Evolutionary conservation across 305 asterid genomes (phyloP).

Genomic region (Fraxinus greggii): DNA sequence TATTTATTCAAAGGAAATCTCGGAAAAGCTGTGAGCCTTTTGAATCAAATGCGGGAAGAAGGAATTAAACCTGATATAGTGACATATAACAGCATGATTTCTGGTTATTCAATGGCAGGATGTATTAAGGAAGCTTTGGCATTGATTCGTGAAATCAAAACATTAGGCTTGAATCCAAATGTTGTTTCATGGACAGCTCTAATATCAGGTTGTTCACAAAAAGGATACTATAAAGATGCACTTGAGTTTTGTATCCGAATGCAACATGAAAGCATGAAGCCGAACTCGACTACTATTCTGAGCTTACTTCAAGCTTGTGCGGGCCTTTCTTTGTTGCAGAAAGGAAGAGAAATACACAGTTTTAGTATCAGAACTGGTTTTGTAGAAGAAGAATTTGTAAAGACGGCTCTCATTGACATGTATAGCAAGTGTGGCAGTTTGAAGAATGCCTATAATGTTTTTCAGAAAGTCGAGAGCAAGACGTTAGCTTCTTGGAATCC

Average conservation of each 20-base stretch:
- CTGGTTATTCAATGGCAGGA: conserved; percentile 50
- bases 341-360: conserved; percentile 53
- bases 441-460: conserved; percentile 33
- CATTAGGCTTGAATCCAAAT: conserved; percentile 41
- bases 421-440: conserved; percentile 54
- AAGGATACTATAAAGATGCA: conserved; percentile 37
- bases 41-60: conserved; percentile 46
- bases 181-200: conserved; percentile 72
- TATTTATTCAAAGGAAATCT: conserved; percentile 45
- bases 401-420: conserved; percentile 56
- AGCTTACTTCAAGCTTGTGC: conserved; percentile 54
- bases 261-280: conserved; percentile 43
- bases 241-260: conserved; percentile 38
- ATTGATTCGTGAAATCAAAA: conserved; percentile 34
- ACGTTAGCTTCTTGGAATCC: conserved; percentile 53
- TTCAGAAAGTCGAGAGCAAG: conserved; percentile 32
- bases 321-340: conserved; percentile 43
- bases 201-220: conserved; percentile 59
- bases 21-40: conserved; percentile 37
- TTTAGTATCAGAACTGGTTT: conserved; percentile 27
- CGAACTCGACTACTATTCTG: conserved; percentile 45
- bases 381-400: conserved; percentile 37
- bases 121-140: conserved; percentile 43
- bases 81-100: conserved; percentile 55
- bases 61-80: conserved; percentile 44